A percentile compares a stretch with the other conserved stretches of the same genome.
These are phyloP conservation scores for Streptanthus diversifolius DNA, from an alignment of 345 rosid genomes.

Conservation along the genomic window DNA sequence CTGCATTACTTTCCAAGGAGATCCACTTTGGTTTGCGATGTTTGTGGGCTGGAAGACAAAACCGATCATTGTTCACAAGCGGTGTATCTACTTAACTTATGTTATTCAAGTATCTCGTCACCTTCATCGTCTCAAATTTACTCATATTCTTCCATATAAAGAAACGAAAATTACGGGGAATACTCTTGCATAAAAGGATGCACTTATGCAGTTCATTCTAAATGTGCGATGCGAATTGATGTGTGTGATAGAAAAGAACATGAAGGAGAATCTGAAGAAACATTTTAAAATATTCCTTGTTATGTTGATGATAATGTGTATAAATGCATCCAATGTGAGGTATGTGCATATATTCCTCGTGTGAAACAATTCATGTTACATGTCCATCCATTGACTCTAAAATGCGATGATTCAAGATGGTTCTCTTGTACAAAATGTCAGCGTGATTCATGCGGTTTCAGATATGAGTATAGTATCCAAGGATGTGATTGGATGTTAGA, in stretches of 20 bases:
- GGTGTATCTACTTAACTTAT: background rate
- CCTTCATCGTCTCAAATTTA: background rate
- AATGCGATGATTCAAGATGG: background rate
- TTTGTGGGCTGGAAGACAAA: background rate
- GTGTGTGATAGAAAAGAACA: background rate
- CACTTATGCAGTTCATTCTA: background rate
- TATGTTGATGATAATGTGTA: background rate
- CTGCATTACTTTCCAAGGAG: background rate
- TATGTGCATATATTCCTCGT: background rate
- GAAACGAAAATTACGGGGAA: background rate
- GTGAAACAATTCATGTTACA: background rate
- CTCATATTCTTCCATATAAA: background rate
- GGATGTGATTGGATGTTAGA: background rate
- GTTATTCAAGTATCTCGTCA: background rate
- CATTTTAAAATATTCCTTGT: background rate
- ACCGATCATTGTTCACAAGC: background rate
- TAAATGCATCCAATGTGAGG: background rate
- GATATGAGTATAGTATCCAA: background rate
- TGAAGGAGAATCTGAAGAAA: background rate
- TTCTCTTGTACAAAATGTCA: background rate
- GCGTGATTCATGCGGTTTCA: background rate
- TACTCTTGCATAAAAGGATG: slow-evolving; percentile 26
- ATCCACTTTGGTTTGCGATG: background rate
- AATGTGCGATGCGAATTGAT: background rate
- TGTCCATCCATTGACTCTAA: background rate